These are phyloP conservation scores for Emergomyces orientalis DNA, from an alignment of 2,329 filamentous ascomycete species.

Conservation along the genomic window DNA sequence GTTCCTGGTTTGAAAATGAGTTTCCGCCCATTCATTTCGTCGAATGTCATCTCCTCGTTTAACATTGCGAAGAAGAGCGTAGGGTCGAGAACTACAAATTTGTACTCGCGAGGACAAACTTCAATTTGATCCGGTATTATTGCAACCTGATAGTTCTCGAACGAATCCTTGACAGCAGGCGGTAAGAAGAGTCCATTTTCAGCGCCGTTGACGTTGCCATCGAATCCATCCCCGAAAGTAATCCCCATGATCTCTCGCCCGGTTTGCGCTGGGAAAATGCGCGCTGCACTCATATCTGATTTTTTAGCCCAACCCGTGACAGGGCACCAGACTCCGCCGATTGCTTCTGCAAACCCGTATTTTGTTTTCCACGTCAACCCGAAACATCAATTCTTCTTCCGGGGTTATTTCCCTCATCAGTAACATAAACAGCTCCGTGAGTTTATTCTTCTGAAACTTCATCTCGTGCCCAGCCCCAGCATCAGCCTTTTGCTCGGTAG, in stretches of 20 bases:
- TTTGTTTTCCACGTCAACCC: not conserved
- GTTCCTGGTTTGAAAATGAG: not conserved
- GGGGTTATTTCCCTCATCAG: not conserved
- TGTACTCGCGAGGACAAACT: not conserved
- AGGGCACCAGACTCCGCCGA: not conserved
- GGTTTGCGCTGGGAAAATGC: not conserved
- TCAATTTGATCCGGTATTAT: not conserved
- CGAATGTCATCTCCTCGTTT: not conserved
- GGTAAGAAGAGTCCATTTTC: conserved; percentile 1
- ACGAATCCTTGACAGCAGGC: not conserved
- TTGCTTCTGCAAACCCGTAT: not conserved
- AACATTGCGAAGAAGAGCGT: not conserved
- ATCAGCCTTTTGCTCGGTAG: not conserved
- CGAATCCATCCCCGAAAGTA: not conserved
- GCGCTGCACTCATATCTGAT: not conserved
- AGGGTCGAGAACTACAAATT: conserved; percentile 3
- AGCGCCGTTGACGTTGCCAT: not conserved
- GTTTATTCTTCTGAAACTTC: not conserved
- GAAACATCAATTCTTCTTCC: not conserved
- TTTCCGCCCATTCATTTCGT: conserved; percentile 1
- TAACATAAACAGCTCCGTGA: not conserved
- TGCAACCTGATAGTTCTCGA: conserved; percentile 6
- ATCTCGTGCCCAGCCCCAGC: not conserved
- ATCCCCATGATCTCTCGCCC: not conserved
- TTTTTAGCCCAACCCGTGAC: not conserved